Base-by-base conservation (phyloP, 2,329 filamentous ascomycete genomes). In the Fulvia fulva region DNA sequence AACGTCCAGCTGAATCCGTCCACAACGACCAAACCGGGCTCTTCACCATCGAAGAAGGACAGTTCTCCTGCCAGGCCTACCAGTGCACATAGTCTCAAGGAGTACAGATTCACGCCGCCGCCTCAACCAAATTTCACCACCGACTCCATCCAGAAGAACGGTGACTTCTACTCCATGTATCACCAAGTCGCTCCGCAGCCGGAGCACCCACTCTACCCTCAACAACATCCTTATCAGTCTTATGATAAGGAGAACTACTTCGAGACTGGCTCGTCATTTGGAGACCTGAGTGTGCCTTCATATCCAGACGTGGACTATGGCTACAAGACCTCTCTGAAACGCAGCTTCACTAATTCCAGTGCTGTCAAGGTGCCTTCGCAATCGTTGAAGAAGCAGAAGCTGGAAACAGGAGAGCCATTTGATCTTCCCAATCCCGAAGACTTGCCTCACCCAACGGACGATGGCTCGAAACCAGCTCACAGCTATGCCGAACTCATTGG, bases 401-500 rank as follows among this genome's bases (percentile, higher is more conserved):
- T 78, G 41, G 85, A 88, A 53, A 74, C 71, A 49, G 71, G 74
- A 30, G 75, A 80, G 58, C 74, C 65, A 21, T 73, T 75, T 28
- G 75, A 81, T 23, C 76, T 92, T 4, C 89, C 91, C 3, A 80
- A 87, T 50, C 87, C 87, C 51, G 83, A 88, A 63, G 87, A 91
- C n/a, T 94, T 96, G 78, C 89, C 91, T 5, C 74, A 80, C 5
- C 85, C 97, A 30, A 79, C 87, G 58, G 94, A 97, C 70, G 91
- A 97, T 71, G 93, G 92, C 67, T 80, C 81, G 56, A 97, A 99
- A 73, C 94, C 94, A 5, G 83, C 86, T 5, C 91, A 93, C 75
- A 97, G 92, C 77, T 99, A 99, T 73, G 93, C 94, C 21, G 89
- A 89, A 67, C 82, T 99, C 66, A 97, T 97, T 64, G 94, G 90